Conservation (phyloP, 2,329 filamentous ascomycete species). For the Exophiala phaeomuriformis region DNA sequence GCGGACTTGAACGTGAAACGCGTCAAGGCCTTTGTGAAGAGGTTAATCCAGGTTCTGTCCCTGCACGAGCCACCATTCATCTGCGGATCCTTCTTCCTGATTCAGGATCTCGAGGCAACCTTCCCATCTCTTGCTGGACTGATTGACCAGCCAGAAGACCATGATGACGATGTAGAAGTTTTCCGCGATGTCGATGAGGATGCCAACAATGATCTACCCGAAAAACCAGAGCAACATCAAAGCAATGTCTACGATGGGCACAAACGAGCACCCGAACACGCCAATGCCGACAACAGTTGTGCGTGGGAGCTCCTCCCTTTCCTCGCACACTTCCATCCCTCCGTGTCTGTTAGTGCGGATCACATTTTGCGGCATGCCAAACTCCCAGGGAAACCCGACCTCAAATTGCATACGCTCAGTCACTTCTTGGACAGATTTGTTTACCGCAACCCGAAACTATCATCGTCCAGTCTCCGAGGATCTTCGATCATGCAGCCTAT, state of each 20-base stretch:
- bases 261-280: slow-evolving; percentile 85
- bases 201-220: slow-evolving; percentile 20
- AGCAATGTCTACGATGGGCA: slow-evolving; percentile 65
- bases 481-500: slow-evolving; percentile 96
- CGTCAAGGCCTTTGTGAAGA: slow-evolving; percentile 92
- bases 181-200: slow-evolving; percentile 60
- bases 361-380: slow-evolving; percentile 62
- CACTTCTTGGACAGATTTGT: slow-evolving; percentile 97
- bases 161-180: slow-evolving; percentile 65
- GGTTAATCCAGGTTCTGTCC: slow-evolving; percentile 77
- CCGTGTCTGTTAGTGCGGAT: slow-evolving; percentile 74
- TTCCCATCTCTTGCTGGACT: slow-evolving; percentile 76
- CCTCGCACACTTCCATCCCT: slow-evolving; percentile 81
- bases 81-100: slow-evolving; percentile 84
- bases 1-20: slow-evolving; percentile 82
- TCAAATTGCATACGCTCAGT: slow-evolving; percentile 82
- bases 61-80: slow-evolving; percentile 89
- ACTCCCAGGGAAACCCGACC: slow-evolving; percentile 79
- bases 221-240: slow-evolving; percentile 30
- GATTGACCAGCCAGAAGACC: slow-evolving; percentile 70
- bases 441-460: slow-evolving; percentile 81
- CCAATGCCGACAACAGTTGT: slow-evolving; percentile 86
- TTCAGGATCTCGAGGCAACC: slow-evolving; percentile 68
- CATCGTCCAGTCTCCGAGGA: slow-evolving; percentile 58
- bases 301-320: slow-evolving; percentile 83